These are phyloP conservation scores for Leccinellum albellum DNA, from an alignment of 768 basidiomycete genomes.

Conservation along the genomic window DNA sequence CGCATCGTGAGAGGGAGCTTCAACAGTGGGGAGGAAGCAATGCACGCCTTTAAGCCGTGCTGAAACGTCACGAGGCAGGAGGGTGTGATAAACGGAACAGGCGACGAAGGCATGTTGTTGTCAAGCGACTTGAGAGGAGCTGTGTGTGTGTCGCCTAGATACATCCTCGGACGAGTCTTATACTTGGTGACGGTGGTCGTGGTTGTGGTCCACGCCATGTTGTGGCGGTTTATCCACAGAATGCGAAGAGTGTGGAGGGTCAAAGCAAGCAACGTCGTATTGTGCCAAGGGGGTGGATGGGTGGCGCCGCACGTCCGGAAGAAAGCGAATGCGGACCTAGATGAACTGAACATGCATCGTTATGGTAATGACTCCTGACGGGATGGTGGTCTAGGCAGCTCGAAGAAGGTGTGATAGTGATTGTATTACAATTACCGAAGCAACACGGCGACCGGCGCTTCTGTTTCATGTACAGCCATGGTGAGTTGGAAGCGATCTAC, in stretches of 20 bases:
- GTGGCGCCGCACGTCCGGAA: constrained; percentile 8
- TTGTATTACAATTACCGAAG: constrained; percentile 24
- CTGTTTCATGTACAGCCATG: constrained; percentile 26
- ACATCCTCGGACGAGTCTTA: constrained; percentile 14
- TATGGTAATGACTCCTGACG: constrained; percentile 13
- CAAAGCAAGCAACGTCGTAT: constrained; percentile 11
- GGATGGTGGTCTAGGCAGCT: constrained; percentile 14
- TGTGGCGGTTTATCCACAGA: constrained; percentile 17
- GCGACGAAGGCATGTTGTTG: constrained; percentile 24
- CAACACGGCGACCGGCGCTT: constrained; percentile 21
- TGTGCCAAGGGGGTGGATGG: constrained; percentile 15
- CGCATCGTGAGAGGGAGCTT: constrained; percentile 27
- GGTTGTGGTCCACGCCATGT: constrained; percentile 16
- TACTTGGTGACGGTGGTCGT: constrained; percentile 11
- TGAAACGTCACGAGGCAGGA: constrained; percentile 27
- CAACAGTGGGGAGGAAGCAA: constrained; percentile 21
- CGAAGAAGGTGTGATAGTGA: constrained; percentile 21
- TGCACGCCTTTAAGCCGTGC: constrained; percentile 30
- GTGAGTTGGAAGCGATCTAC: constrained; percentile 11
- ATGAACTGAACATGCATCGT: constrained; percentile 8
- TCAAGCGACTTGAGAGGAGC: constrained; percentile 14
- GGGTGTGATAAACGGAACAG: constrained; percentile 25
- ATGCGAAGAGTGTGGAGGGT: constrained; percentile 9
- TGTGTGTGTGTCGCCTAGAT: constrained; percentile 13
- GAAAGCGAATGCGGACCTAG: constrained; percentile 9